These are phyloP conservation scores for Neurospora intermedia DNA, from an alignment of 495 filamentous ascomycete genomes.

Conservation along the genomic window DNA sequence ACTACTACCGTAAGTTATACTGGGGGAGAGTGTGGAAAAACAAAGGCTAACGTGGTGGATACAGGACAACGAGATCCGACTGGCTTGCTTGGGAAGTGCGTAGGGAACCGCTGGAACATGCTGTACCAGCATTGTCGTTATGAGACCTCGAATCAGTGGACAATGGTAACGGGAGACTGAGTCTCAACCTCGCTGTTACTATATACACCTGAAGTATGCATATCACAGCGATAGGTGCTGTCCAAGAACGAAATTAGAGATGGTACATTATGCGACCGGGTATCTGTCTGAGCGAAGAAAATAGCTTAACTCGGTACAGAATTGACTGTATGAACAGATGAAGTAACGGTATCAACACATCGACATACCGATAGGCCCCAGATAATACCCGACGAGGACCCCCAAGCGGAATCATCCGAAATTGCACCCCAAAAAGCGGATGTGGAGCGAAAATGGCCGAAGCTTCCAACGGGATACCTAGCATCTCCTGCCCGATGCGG, in stretches of 20 bases:
- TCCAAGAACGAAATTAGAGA: background rate
- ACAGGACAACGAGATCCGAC: conserved; percentile 82
- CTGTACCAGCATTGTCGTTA: conserved; percentile 44
- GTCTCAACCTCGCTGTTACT: background rate
- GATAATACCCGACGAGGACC: background rate
- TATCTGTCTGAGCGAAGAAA: background rate
- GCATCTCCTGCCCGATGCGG: background rate
- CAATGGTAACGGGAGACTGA: background rate
- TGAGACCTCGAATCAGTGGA: background rate
- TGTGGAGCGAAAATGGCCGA: background rate
- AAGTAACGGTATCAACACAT: background rate
- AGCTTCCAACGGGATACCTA: background rate
- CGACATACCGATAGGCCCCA: background rate
- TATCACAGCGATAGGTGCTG: background rate
- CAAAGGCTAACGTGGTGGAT: background rate
- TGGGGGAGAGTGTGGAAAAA: background rate
- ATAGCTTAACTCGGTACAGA: no score
- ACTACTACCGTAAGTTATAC: conserved; percentile 59
- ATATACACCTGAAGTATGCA: background rate
- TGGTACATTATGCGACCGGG: background rate
- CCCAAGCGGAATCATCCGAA: background rate
- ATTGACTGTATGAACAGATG: background rate
- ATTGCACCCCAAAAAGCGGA: background rate
- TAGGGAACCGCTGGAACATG: conserved; percentile 63
- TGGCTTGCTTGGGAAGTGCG: conserved; percentile 92